Evolutionary conservation across 2,329 filamentous ascomycete species (phyloP).

Genomic region (Pyrenophora graminea): DNA sequence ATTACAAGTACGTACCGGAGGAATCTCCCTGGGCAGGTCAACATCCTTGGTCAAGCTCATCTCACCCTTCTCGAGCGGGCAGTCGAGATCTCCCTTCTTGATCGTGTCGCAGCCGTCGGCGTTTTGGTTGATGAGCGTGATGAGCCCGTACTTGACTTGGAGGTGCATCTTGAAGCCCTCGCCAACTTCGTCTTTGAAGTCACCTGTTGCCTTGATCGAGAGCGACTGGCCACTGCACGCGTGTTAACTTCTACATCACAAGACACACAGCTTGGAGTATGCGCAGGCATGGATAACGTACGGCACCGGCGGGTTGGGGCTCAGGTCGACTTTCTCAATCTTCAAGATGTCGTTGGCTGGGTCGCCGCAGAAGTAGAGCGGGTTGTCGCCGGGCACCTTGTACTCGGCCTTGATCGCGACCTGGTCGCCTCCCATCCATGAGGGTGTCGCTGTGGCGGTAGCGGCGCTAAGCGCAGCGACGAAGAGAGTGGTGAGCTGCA

Average conservation of each 20-base stretch:
- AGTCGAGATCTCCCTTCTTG: constrained; percentile 83
- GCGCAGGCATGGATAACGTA: constrained; percentile 58
- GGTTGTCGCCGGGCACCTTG: constrained; percentile 82
- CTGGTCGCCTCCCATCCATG: constrained; percentile 51
- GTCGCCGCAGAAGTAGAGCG: constrained; percentile 76
- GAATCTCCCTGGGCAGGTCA: constrained; percentile 82
- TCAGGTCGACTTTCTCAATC: constrained; percentile 78
- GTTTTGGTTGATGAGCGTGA: constrained; percentile 79
- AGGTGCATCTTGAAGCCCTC: constrained; percentile 81
- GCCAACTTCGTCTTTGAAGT: constrained; percentile 71
- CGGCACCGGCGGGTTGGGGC: constrained; percentile 85
- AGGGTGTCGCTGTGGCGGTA: constrained; percentile 47
- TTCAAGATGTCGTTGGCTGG: constrained; percentile 71
- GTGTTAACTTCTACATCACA: constrained; percentile 3
- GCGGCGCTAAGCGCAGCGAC: constrained; percentile 51
- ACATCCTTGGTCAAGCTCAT: constrained; percentile 78
- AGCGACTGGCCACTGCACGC: constrained; percentile 72
- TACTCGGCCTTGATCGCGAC: constrained; percentile 57
- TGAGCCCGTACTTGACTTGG: constrained; percentile 91
- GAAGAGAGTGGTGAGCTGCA: constrained; percentile 46
- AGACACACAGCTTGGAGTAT: neutral
- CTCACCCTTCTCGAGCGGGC: constrained; percentile 81
- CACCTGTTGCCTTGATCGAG: constrained; percentile 76
- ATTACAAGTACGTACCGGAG: constrained; percentile 68
- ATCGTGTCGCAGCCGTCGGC: constrained; percentile 89